Evolutionary conservation across 2,329 filamentous ascomycete genomes (phyloP).

Genomic region (Beauveria bassiana): DNA sequence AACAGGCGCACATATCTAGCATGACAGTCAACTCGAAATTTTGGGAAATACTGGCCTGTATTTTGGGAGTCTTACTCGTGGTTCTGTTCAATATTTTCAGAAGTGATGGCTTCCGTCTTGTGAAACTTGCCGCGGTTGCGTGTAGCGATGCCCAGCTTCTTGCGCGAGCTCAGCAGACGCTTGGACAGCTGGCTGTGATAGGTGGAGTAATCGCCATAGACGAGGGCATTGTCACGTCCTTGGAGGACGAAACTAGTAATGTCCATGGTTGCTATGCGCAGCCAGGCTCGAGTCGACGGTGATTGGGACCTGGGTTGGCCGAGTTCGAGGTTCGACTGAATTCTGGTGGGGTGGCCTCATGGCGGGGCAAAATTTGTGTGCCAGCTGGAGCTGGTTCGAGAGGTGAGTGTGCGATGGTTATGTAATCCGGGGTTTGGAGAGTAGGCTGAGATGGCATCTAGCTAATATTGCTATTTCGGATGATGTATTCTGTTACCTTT

Average conservation of each 20-base stretch:
- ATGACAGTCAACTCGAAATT: neutral
- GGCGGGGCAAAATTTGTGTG: constrained; percentile 14
- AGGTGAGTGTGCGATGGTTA: neutral
- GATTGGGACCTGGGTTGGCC: constrained; percentile 3
- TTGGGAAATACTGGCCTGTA: neutral
- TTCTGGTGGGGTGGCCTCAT: constrained; percentile 11
- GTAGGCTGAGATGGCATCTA: neutral
- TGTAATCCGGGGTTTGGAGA: constrained; percentile 7
- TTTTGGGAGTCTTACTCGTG: constrained; percentile 55
- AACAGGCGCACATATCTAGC: constrained; percentile 68
- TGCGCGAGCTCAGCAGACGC: constrained; percentile 73
- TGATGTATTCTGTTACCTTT: no score
- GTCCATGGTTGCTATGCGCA: constrained; percentile 54
- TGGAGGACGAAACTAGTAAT: constrained; percentile 79
- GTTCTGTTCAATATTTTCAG: constrained; percentile 66
- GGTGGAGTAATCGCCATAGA: constrained; percentile 80
- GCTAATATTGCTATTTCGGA: no score
- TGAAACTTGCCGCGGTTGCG: constrained; percentile 82
- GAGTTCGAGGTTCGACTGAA: neutral
- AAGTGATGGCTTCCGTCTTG: constrained; percentile 60
- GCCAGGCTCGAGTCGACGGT: constrained; percentile 1
- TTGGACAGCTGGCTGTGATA: constrained; percentile 76
- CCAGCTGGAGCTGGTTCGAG: neutral
- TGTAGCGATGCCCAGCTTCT: constrained; percentile 76
- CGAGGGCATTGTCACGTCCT: constrained; percentile 72